Evolutionary conservation across 2,329 filamentous ascomycete genomes (phyloP), one percentile per base, ranked within the genome.

Genomic region (Colletotrichum siamense): DNA sequence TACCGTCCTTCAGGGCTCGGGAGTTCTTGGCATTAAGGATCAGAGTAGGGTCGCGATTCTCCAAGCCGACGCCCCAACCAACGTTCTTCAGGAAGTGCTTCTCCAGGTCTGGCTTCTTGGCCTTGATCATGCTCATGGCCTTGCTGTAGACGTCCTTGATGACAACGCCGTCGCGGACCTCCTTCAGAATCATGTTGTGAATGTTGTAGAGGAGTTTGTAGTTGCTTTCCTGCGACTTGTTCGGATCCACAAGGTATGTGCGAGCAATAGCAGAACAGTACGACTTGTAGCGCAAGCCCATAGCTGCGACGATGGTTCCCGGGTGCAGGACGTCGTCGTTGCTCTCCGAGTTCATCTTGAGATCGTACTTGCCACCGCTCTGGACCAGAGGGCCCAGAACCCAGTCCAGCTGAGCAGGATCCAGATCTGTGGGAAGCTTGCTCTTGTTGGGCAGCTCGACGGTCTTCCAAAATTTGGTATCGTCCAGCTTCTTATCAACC

Each of bases 171-270:
- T 99, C 96, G 75, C 95, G 93, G 77, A 98, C 92, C 81, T 97
- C 95, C 83, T 97, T 98, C 82, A 99, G 91, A 34, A 98, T 94
- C n/a, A 95, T 87, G 79, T 96, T 96, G 85, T 99, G 96, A 15
- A 99, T 92, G 68, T 92, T 92, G 70, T 95, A 89, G 6, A 99
- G 90, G 18, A 98, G 91, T 81, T 96, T 98, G 89, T 99, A 99
- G 82, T 96, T 97, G 83, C 91, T 94, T 86, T 99, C 97, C 83
- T 99, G 97, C 1, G 95, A 92, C 85, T 98, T 99, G 87, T 97
- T 98, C 18, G 98, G 98, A 81, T 99, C 98, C 63, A 99, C 96
- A 77, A 99, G 90, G 84, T 98, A 99, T 9, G 98, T 99, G 79
- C 97, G 93, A 15, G 95, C 96, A 79, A 99, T 95, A 76, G 96